These are phyloP conservation scores for Cymodocea nodosa DNA, from an alignment of 116 monocot species.

Conservation along the genomic window DNA sequence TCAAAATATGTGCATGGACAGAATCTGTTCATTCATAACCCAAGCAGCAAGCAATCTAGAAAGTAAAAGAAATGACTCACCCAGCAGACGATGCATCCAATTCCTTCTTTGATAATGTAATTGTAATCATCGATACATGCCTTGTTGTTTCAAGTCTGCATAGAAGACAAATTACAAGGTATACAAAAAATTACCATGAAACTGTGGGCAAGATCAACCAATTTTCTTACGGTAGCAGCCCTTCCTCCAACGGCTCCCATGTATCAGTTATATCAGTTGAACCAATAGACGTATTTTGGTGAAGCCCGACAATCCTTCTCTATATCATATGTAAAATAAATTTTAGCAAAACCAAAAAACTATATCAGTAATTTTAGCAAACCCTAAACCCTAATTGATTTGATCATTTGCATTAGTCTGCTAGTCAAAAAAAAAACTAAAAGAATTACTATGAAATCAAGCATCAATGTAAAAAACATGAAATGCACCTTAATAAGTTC, in stretches of 20 bases:
- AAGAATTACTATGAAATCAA: background rate
- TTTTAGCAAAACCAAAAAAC: background rate
- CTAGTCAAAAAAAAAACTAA: background rate
- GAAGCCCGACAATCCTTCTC: constrained; percentile 72
- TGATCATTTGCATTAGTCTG: background rate
- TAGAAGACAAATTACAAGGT: background rate
- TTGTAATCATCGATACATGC: constrained; percentile 84
- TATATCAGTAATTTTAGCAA: background rate
- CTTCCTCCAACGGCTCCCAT: constrained; percentile 96
- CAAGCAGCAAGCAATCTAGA: no score
- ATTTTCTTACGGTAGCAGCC: constrained; percentile 71
- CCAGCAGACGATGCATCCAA: constrained; percentile 52
- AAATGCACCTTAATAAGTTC: constrained; percentile 68
- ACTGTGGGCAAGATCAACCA: no score
- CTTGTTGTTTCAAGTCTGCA: constrained; percentile 70
- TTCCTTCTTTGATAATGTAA: constrained; percentile 62
- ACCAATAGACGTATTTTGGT: constrained; percentile 54
- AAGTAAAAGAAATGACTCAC: constrained; percentile 23
- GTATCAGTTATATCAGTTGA: constrained; percentile 84
- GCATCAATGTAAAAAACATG: background rate
- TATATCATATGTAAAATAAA: constrained; percentile 8
- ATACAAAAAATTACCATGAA: no score
- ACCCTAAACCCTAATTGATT: background rate
- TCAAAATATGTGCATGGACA: background rate
- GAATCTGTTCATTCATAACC: no score